phyloP scores from a whole-genome alignment of 768 basidiomycete species.

The Guyanaporus albipodus region DNA sequence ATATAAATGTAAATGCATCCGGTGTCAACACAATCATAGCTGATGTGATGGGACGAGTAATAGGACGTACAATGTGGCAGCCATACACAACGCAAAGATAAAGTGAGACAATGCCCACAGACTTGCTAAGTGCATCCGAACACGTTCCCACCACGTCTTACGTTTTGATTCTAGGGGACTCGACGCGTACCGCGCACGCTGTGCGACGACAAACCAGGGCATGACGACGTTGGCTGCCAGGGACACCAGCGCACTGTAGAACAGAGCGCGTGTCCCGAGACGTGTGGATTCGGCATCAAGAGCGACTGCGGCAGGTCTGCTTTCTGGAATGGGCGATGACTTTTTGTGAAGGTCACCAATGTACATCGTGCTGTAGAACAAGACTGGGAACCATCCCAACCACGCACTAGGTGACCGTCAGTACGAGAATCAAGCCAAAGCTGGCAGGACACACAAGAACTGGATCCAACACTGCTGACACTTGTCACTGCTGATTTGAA shows the following conservation, averaged over 20 bases:
- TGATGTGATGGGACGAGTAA: conserved; percentile 7
- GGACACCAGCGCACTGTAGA: conserved; percentile 69
- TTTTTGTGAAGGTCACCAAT: conserved; percentile 82
- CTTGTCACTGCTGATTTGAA: conserved; percentile 6
- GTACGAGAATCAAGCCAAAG: background rate
- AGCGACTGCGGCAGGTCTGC: conserved; percentile 28
- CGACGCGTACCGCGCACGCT: conserved; percentile 10
- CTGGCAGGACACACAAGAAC: conserved; percentile 59
- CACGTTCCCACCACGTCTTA: conserved; percentile 34
- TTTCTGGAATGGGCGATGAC: conserved; percentile 32
- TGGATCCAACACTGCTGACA: conserved; percentile 63
- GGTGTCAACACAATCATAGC: conserved; percentile 8
- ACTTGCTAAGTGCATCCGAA: conserved; percentile 59
- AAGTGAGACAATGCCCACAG: conserved; percentile 79
- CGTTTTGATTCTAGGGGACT: conserved; percentile 17
- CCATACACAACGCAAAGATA: conserved; percentile 73
- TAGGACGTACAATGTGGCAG: conserved; percentile 73
- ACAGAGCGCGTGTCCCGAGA: conserved; percentile 78
- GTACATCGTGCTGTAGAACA: conserved; percentile 87
- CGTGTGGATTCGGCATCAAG: conserved; percentile 71
- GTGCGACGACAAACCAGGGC: conserved; percentile 54
- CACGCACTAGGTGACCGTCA: conserved; percentile 52
- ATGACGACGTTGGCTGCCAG: conserved; percentile 65
- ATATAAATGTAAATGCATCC: conserved; percentile 10
- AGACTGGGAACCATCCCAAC: conserved; percentile 89